These are phyloP conservation scores for Argentina anserina DNA, from an alignment of 306 rosid species.

Conservation along the genomic window DNA sequence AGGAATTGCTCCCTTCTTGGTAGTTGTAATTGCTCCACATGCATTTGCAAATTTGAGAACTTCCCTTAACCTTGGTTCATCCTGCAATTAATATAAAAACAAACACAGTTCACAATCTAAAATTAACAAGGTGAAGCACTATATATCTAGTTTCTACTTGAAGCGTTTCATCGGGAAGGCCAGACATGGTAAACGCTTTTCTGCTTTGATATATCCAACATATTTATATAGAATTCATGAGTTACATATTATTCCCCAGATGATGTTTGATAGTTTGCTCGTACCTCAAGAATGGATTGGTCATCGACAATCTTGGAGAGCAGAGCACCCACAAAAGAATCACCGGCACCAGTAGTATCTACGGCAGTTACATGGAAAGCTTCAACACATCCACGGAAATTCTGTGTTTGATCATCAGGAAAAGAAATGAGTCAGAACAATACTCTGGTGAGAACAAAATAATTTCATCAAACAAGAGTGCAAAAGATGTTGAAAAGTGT, in stretches of 20 bases:
- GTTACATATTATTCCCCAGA: too few relatives aligned
- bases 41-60: conserved; percentile 72
- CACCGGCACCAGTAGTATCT: conserved; percentile 98
- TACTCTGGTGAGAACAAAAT: background rate
- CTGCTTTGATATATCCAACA: too few relatives aligned
- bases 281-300: conserved; percentile 74
- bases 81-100: conserved; percentile 34
- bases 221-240: too few relatives aligned
- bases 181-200: too few relatives aligned
- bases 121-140: background rate
- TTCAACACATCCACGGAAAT: conserved; percentile 72
- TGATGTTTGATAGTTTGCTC: too few relatives aligned
- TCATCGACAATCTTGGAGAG: conserved; percentile 78
- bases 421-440: background rate
- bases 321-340: conserved; percentile 81
- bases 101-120: background rate
- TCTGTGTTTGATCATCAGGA: conserved; percentile 32
- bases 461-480: background rate
- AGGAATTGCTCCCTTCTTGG: conserved; percentile 85
- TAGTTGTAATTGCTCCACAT: conserved; percentile 92
- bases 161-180: too few relatives aligned
- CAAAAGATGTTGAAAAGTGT: background rate
- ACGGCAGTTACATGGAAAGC: conserved; percentile 64
- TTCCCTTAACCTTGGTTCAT: conserved; percentile 57
- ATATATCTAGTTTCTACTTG: background rate